phyloP scores from a whole-genome alignment of 139 green algal species.

The Micractinium sp. region DNA sequence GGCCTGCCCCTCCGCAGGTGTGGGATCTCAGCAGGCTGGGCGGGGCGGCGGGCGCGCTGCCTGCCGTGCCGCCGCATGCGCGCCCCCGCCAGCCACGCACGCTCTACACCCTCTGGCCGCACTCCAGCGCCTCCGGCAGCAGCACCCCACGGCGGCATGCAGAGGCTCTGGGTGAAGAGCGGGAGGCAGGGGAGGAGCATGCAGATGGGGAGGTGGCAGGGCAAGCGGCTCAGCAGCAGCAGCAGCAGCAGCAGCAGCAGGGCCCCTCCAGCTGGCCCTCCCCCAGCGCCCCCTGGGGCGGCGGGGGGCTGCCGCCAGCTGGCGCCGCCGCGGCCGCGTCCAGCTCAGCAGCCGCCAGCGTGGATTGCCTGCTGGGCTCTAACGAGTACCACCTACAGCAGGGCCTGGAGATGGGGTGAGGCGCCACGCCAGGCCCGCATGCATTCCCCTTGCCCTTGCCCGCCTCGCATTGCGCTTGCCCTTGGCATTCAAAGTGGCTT shows the following conservation, averaged over 20 bases:
- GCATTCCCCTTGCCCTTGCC: background rate
- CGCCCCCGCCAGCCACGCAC: background rate
- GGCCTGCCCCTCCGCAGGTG: background rate
- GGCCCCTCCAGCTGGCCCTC: background rate
- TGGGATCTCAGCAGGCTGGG: conserved; percentile 16
- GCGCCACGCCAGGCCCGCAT: background rate
- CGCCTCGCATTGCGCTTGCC: background rate
- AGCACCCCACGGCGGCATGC: background rate
- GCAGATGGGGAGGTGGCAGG: background rate
- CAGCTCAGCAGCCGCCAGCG: background rate
- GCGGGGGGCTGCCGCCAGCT: background rate
- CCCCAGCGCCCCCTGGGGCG: background rate
- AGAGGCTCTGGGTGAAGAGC: too few relatives aligned
- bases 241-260: background rate
- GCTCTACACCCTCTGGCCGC: background rate
- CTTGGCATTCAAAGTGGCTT: background rate
- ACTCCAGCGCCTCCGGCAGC: too few relatives aligned
- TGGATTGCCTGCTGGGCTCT: background rate
- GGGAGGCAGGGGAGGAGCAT: too few relatives aligned
- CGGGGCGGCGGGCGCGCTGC: background rate
- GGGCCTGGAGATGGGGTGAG: conserved; percentile 20
- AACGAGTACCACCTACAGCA: conserved; percentile 6
- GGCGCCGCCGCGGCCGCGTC: background rate
- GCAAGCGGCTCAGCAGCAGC: background rate
- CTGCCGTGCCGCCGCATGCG: background rate